These are phyloP conservation scores for Ambrosiella xylebori DNA, from an alignment of 2,329 filamentous ascomycete genomes.

Conservation along the genomic window DNA sequence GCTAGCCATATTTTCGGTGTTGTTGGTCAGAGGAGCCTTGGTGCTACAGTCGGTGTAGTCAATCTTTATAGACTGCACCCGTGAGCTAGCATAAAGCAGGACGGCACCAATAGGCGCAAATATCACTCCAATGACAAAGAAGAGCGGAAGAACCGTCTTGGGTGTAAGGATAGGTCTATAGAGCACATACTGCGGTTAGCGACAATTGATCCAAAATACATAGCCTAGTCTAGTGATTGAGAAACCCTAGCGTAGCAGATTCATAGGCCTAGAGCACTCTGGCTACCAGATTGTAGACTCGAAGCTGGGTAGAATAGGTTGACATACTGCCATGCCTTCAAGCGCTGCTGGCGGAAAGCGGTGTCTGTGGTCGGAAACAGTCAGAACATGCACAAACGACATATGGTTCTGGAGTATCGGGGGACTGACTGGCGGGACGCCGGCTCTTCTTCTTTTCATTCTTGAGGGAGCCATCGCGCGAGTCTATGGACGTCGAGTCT, in stretches of 20 bases:
- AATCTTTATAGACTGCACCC: constrained; percentile 76
- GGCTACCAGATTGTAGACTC: not conserved
- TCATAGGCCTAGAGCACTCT: not conserved
- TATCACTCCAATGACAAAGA: constrained; percentile 79
- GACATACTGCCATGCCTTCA: constrained; percentile 95
- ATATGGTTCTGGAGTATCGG: constrained; percentile 15
- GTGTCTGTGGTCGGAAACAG: constrained; percentile 45
- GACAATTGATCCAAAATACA: not conserved
- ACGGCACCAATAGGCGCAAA: constrained; percentile 86
- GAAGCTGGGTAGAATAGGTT: not conserved
- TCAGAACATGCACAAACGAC: not conserved
- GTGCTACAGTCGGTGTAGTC: constrained; percentile 69
- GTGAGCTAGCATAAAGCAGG: constrained; percentile 67
- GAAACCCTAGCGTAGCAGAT: no score
- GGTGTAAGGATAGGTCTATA: constrained; percentile 79
- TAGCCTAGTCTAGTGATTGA: no score
- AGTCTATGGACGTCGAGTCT: constrained; percentile 32
- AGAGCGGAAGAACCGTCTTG: constrained; percentile 80
- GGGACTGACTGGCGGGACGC: constrained; percentile 64
- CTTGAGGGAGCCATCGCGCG: constrained; percentile 34
- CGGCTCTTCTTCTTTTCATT: constrained; percentile 76
- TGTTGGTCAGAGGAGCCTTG: constrained; percentile 30
- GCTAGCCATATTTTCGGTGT: constrained; percentile 21
- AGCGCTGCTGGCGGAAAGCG: constrained; percentile 85
- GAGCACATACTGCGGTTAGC: not conserved